Base-by-base conservation (phyloP, 106 monocot genomes). In the Dendrobium officinale region DNA sequence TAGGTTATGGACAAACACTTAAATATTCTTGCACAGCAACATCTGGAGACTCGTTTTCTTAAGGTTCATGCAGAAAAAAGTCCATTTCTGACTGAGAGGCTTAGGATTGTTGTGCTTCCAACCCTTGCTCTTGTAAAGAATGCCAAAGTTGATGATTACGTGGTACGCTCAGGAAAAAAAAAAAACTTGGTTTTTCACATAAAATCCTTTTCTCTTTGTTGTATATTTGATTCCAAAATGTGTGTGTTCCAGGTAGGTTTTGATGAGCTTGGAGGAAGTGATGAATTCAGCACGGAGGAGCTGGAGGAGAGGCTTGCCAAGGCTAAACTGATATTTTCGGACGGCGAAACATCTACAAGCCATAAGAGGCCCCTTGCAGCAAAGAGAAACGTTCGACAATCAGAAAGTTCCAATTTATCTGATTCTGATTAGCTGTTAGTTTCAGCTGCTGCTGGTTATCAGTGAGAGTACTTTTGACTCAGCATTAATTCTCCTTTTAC, bases 1-100 rank as follows among this genome's bases (percentile, higher is more conserved):
- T 82, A 99, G 99, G 99, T 99, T 59, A 84, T 99, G 87, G 99
- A 99, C 83, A 99, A 99, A 66, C 99, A 99, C 78, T 76, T 99
- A 24, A 84, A 78, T 43, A 85, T 90, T 81, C 91, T 99, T 59
- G 95, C 95, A 55, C 88, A 99, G 72, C 99, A 95, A 70, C 99
- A 99, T 80, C 64, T 93, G 7, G 99, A 99, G 82, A 95, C 99
- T 26, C 92, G 95, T 19, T 99, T 99, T 78, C 70, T 99, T 45
- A 99, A 95, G 85, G 77, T 99, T 81, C 95, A 99, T 87, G 99
- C 99, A 40, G 99, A 99, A 72, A 99, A 99, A 80, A 90, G 90
- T 67, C 99, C 95, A 22, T 99, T 99, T 86, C 77, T 99, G 45
- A 93, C 99, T 2, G 99, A 99, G 77, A 99, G 88, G 81, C 88